phyloP scores from a whole-genome alignment of 192 early-diverging fungal species.

The Gonapodya prolifera region DNA sequence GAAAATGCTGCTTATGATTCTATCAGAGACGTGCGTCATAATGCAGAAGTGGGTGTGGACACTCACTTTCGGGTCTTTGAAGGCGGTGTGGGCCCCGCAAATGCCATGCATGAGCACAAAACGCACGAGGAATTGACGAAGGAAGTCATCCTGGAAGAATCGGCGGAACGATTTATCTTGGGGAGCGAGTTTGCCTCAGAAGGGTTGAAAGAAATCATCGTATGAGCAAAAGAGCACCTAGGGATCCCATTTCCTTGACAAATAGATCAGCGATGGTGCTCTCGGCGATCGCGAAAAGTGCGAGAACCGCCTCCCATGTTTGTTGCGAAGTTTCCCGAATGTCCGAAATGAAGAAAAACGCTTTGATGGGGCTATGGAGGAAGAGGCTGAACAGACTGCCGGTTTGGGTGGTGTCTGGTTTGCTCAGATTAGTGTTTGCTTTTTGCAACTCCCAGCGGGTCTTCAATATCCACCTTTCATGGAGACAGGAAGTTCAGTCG shows the following conservation, averaged over 20 bases:
- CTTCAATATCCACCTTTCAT: slow-evolving; percentile 50
- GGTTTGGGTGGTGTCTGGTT: slow-evolving; percentile 44
- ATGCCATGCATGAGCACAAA: slow-evolving; percentile 64
- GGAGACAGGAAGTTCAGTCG: slow-evolving; percentile 65
- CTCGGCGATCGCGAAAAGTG: slow-evolving; percentile 35
- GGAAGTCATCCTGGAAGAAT: slow-evolving; percentile 85
- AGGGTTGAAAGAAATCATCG: no score
- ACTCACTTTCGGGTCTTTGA: slow-evolving; percentile 43
- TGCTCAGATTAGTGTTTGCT: not conserved
- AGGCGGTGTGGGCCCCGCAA: slow-evolving; percentile 48
- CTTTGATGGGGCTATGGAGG: slow-evolving; percentile 79
- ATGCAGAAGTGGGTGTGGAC: slow-evolving; percentile 1
- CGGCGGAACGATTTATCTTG: slow-evolving; percentile 42
- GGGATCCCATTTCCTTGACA: not conserved
- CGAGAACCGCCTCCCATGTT: slow-evolving; percentile 57
- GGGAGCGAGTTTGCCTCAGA: no score
- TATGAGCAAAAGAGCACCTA: not conserved
- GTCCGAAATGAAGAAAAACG: slow-evolving; percentile 71
- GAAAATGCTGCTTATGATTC: slow-evolving; percentile 40
- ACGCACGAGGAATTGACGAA: slow-evolving; percentile 77
- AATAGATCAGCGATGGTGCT: slow-evolving; percentile 39
- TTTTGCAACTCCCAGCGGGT: not conserved
- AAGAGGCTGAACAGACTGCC: slow-evolving; percentile 93
- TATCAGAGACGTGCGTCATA: not conserved
- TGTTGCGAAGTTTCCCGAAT: slow-evolving; percentile 42